These are phyloP conservation scores for Xylariaceae sp. DNA, from an alignment of 2,329 filamentous ascomycete species.

Conservation along the genomic window DNA sequence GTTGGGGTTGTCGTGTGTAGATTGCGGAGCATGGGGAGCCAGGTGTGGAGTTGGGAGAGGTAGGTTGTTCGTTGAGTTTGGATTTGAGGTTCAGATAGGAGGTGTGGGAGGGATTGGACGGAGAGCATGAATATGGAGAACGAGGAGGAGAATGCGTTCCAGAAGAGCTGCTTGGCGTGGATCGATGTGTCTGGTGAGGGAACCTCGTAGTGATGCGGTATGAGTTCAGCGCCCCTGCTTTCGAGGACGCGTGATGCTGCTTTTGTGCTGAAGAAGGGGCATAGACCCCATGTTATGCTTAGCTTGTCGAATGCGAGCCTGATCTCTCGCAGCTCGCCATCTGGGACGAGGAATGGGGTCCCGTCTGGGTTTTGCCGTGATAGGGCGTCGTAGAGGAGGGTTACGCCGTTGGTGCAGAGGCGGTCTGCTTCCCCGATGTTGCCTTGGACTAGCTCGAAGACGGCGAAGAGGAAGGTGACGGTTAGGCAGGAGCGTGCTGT, in stretches of 20 bases:
- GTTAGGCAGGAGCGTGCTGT: conserved; percentile 17
- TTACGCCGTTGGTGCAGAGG: conserved; percentile 14
- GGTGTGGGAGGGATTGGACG: too few relatives aligned
- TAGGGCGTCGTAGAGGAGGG: conserved; percentile 17
- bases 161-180: conserved; percentile 14
- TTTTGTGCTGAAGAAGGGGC: conserved; percentile 23
- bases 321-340: conserved; percentile 15
- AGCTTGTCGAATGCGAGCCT: conserved; percentile 22
- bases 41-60: conserved; percentile 13
- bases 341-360: conserved; percentile 7
- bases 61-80: conserved; percentile 12
- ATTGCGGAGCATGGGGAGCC: conserved; percentile 17
- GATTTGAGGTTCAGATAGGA: too few relatives aligned
- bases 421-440: conserved; percentile 19
- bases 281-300: conserved; percentile 21
- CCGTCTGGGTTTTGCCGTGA: conserved; percentile 5
- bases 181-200: conserved; percentile 13
- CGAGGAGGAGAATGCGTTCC: conserved; percentile 20
- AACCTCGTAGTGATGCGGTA: conserved; percentile 1
- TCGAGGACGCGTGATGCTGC: conserved; percentile 5
- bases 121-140: conserved; percentile 24
- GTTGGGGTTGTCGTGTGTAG: conserved; percentile 8
- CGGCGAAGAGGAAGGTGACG: conserved; percentile 22
- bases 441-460: conserved; percentile 23
- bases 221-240: neutral